Conservation (phyloP, 805 yeast species). For the Danielozyma ontarioensis region DNA sequence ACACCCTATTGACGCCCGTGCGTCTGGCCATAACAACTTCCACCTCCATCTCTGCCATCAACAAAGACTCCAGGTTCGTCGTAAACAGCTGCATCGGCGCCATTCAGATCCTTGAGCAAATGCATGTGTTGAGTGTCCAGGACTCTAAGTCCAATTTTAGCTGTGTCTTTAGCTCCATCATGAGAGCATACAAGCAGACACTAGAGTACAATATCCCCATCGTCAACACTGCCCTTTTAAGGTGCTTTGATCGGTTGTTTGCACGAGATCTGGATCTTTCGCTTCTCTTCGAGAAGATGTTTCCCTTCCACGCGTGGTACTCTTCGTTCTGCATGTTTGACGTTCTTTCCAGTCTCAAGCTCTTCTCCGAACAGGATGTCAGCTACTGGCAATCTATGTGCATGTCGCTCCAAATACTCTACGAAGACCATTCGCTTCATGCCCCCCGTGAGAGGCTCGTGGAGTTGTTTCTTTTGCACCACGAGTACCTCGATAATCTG, state of each 20-base stretch:
- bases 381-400: conserved; percentile 31
- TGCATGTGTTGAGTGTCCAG: conserved; percentile 10
- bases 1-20: background rate
- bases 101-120: conserved; percentile 27
- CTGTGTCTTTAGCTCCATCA: background rate
- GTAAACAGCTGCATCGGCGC: conserved; percentile 35
- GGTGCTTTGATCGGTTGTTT: conserved; percentile 36
- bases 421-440: conserved; percentile 26
- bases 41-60: background rate
- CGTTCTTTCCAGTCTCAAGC: conserved; percentile 20
- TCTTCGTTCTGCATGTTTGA: conserved; percentile 36
- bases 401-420: conserved; percentile 25
- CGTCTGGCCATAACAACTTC: conserved; percentile 7
- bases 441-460: conserved; percentile 42
- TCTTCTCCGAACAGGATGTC: conserved; percentile 22
- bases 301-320: conserved; percentile 40
- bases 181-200: conserved; percentile 7
- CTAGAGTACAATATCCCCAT: conserved; percentile 30
- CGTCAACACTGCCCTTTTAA: conserved; percentile 36
- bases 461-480: conserved; percentile 33
- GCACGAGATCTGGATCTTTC: conserved; percentile 23
- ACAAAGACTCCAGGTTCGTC: background rate
- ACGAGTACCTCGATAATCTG: conserved; percentile 30
- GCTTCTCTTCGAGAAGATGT: conserved; percentile 20
- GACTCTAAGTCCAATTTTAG: conserved; percentile 1